These are phyloP conservation scores for Hirschioporus abietinus DNA, from an alignment of 768 basidiomycete genomes.

Conservation along the genomic window DNA sequence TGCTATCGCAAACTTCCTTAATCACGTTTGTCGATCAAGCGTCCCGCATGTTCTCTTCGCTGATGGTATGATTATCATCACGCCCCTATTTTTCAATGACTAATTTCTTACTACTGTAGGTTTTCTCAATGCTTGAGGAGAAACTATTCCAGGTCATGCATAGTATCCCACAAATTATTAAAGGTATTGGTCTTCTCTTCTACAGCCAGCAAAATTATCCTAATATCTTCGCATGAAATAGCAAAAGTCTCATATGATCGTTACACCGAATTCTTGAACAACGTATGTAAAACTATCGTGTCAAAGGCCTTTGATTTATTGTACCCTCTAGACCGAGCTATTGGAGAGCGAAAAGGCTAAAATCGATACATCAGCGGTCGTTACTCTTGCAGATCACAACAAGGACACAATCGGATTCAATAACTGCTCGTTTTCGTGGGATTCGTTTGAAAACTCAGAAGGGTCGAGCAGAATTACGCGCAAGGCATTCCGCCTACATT, in stretches of 20 bases:
- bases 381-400: conserved; percentile 4
- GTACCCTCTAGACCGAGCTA: conserved; percentile 35
- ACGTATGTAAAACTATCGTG: conserved; percentile 15
- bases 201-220: conserved; percentile 22
- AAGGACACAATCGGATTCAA: conserved; percentile 42
- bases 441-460: conserved; percentile 28
- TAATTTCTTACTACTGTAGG: conserved; percentile 14
- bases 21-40: conserved; percentile 32
- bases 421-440: conserved; percentile 55
- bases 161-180: conserved; percentile 25
- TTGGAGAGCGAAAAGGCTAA: conserved; percentile 33
- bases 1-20: conserved; percentile 21
- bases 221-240: conserved; percentile 12
- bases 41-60: conserved; percentile 18
- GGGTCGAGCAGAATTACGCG: conserved; percentile 36
- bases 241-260: conserved; percentile 66
- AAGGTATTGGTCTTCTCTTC: background rate
- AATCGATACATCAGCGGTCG: conserved; percentile 12
- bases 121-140: conserved; percentile 57
- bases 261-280: conserved; percentile 40
- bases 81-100: background rate
- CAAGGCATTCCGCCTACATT: conserved; percentile 39
- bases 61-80: background rate
- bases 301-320: conserved; percentile 2
- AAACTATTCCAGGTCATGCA: conserved; percentile 37